Base-by-base conservation (phyloP, 148 eudicot species). In the Selenicereus undatus region DNA sequence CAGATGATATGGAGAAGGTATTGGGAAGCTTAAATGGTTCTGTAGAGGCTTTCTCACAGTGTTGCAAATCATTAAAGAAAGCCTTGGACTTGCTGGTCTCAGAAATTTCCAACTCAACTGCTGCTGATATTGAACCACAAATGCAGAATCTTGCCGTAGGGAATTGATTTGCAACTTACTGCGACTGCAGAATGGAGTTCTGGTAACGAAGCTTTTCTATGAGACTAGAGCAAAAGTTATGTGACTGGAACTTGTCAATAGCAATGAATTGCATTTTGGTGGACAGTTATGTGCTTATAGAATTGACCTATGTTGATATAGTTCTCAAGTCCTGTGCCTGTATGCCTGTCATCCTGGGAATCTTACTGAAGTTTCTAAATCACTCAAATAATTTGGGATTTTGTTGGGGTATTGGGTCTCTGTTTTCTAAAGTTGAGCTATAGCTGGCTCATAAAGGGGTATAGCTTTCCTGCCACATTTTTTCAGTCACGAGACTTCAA, bases 1-100 rank as follows among this genome's bases (percentile, higher is more conserved):
- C 86, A 26, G 87, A 86, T 75, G 98, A 91, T 84, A 85, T 87
- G 81, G 77, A 87, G 62, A 80, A 62, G 75, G 91, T 83, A 85
- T 62, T 93, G 62, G 88, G 80, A 21, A 81, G 77, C 42, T 78
- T 93, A 10, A 79, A 89, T 8, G 87, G 89, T 22, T 81, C 84
- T 76, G 79, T 86, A 0, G 91, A 85, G 71, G 89, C 86, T 26
- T 90, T 93, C 62, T 75, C 81, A 6, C 81, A 83, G 83, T 87
- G 97, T 22, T 86, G 97, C 71, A 60, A 29, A 14, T 72, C 83
- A 73, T 76, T 92, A 81, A 84, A 85, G 81, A 81, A 32, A 51
- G 83, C 89, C 10, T 76, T 92, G 89, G 88, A 78, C 27, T 77
- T 51, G 80, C 69, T 93, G 77, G 83, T 76, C 73, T 62, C 80